A percentile compares a stretch with the other conserved stretches of the same genome.
Conservation (phyloP, 2,329 filamentous ascomycete genomes). For the Botryotinia globosa region DNA sequence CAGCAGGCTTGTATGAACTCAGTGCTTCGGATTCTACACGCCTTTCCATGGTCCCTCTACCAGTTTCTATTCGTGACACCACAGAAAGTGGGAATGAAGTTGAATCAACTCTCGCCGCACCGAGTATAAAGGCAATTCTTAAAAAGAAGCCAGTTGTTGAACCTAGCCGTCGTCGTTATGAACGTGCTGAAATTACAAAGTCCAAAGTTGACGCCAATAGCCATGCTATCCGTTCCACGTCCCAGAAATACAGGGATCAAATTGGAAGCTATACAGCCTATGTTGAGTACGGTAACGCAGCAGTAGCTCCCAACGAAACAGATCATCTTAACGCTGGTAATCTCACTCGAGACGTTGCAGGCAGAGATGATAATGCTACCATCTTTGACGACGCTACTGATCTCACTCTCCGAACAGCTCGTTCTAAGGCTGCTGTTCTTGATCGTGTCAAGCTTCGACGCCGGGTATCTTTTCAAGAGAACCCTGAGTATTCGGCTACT, state of each 20-base stretch:
- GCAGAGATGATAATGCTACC: neutral
- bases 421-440: neutral
- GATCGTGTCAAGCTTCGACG: neutral
- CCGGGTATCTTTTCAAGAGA: neutral
- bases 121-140: neutral
- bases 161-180: neutral
- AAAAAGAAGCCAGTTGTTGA: neutral
- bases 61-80: neutral
- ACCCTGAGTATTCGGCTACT: neutral
- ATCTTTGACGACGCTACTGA: constrained; percentile 3
- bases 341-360: neutral
- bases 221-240: neutral
- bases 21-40: neutral
- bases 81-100: constrained; percentile 13
- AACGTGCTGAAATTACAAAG: neutral
- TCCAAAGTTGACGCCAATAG: neutral
- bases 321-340: neutral
- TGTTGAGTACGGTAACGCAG: neutral
- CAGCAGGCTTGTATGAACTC: neutral
- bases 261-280: neutral
- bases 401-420: constrained; percentile 9
- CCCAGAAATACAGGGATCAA: neutral
- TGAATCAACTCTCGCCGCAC: neutral
- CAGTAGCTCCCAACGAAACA: neutral
- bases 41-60: neutral